Evolutionary conservation across 257 asterid species (phyloP).

Genomic region (Nicotiana otophora): DNA sequence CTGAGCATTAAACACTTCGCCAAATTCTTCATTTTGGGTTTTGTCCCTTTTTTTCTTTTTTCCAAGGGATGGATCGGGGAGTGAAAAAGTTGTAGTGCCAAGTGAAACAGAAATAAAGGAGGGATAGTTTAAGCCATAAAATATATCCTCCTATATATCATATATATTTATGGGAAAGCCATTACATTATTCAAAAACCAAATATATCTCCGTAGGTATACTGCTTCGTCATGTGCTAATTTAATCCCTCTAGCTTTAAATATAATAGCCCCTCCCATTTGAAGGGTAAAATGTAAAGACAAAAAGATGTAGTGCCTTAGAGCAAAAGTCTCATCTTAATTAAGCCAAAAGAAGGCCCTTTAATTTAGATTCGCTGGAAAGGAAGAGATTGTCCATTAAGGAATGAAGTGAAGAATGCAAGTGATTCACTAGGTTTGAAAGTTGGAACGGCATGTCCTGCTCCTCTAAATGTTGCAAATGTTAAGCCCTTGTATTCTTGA

Average conservation of each 20-base stretch:
- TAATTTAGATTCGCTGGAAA: constrained; percentile 25
- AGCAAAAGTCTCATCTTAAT: not conserved
- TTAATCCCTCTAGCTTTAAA: not conserved
- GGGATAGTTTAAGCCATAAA: not conserved
- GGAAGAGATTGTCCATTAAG: constrained; percentile 63
- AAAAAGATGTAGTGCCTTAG: not conserved
- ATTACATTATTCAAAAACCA: not conserved
- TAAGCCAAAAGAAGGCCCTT: not conserved
- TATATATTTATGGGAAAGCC: not conserved
- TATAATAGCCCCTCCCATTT: not conserved
- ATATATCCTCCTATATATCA: not conserved
- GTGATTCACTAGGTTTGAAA: constrained; percentile 77
- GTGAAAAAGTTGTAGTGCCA: not conserved
- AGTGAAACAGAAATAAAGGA: not conserved
- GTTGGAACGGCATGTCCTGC: constrained; percentile 94
- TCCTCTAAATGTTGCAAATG: constrained; percentile 87
- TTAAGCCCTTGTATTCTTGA: constrained; percentile 75
- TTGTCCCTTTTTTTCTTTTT: not conserved
- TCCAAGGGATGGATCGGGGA: no score
- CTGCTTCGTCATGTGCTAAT: not conserved
- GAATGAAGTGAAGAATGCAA: constrained; percentile 68
- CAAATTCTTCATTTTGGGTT: no score
- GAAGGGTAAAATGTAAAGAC: not conserved
- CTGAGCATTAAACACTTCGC: no score
- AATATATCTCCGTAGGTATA: not conserved